Conservation (phyloP, 139 green algal species). For the Desmodesmus armatus region DNA sequence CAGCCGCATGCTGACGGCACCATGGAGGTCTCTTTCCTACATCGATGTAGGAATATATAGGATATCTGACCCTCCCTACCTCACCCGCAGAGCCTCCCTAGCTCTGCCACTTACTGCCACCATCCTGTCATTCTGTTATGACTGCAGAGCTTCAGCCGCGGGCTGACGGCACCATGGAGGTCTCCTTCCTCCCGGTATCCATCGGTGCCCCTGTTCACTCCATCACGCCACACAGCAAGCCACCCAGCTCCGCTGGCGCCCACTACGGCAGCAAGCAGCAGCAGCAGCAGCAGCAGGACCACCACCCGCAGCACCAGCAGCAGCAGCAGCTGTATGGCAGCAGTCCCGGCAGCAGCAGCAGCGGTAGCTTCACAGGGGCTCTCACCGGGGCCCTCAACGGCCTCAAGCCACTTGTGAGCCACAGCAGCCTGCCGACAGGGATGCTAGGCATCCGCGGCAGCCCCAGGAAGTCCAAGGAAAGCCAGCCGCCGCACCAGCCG, state of each 20-base stretch:
- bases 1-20: not conserved
- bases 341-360: not conserved
- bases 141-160: conserved; percentile 76
- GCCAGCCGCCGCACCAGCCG: not conserved
- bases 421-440: not conserved
- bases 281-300: not conserved
- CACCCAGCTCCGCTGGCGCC: not conserved
- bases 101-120: too few relatives aligned
- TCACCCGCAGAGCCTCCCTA: too few relatives aligned
- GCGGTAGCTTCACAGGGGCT: not conserved
- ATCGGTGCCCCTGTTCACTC: not conserved
- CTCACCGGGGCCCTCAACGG: not conserved
- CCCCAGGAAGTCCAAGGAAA: not conserved
- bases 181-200: conserved; percentile 47
- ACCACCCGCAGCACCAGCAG: not conserved
- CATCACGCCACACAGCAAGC: not conserved
- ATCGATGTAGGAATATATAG: too few relatives aligned
- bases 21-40: not conserved
- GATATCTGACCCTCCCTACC: too few relatives aligned
- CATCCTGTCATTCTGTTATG: not conserved
- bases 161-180: conserved; percentile 87
- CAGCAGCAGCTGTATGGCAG: not conserved
- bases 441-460: not conserved
- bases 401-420: not conserved
- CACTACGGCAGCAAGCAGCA: not conserved